These are phyloP conservation scores for Phytophthora chlamydospora DNA, from an alignment of 352 stramenopile species.

Conservation along the genomic window DNA sequence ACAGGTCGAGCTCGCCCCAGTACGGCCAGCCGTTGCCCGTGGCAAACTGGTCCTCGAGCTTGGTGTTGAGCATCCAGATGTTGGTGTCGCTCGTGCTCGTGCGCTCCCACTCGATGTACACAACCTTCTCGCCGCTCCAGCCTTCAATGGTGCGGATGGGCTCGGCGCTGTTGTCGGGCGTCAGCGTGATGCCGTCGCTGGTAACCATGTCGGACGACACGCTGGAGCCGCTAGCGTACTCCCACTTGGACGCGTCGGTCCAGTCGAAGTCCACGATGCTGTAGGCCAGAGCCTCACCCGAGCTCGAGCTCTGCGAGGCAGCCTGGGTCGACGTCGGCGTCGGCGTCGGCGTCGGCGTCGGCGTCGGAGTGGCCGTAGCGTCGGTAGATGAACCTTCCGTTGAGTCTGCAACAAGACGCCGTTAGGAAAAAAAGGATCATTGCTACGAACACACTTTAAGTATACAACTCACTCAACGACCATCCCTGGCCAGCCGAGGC, in stretches of 20 bases:
- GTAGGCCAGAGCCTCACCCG: conserved; percentile 48
- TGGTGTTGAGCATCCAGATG: conserved; percentile 88
- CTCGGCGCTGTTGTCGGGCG: conserved; percentile 50
- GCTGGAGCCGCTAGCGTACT: conserved; percentile 51
- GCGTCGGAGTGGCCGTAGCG: conserved; percentile 5
- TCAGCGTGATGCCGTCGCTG: conserved; percentile 61
- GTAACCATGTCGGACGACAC: conserved; percentile 55
- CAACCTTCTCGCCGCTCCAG: conserved; percentile 75
- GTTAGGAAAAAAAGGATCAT: conserved; percentile 10
- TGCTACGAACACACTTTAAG: no score
- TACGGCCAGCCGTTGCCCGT: conserved; percentile 69
- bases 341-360: conserved; percentile 18
- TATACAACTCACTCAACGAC: conserved; percentile 24
- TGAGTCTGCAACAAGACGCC: conserved; percentile 16
- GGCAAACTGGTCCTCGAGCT: conserved; percentile 67
- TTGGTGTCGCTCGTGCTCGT: conserved; percentile 73
- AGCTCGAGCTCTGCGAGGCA: conserved; percentile 26
- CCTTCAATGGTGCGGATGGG: conserved; percentile 67
- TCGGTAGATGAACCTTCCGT: conserved; percentile 19
- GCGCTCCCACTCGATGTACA: conserved; percentile 75
- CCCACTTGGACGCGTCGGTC: conserved; percentile 64
- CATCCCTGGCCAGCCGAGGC: conserved; percentile 28
- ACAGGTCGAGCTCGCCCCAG: conserved; percentile 81
- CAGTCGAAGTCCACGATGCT: conserved; percentile 70
- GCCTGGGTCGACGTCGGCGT: conserved; percentile 23